A percentile compares a stretch with the other conserved stretches of the same genome.
Conservation (phyloP, 2,329 filamentous ascomycete genomes). For the Microsporum audouinii region DNA sequence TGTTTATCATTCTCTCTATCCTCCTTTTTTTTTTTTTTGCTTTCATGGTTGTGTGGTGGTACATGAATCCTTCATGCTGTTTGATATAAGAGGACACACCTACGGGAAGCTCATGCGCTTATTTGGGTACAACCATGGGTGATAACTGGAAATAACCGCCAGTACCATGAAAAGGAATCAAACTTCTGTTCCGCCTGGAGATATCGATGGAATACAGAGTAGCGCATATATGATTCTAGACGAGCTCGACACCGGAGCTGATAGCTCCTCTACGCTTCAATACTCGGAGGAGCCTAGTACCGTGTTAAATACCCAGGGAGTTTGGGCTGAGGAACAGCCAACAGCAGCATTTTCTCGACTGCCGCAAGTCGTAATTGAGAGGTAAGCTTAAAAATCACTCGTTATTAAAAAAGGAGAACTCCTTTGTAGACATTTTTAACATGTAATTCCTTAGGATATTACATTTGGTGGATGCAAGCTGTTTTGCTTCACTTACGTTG, state of each 20-base stretch:
- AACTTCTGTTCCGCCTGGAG: constrained; percentile 5
- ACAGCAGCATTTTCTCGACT: constrained; percentile 7
- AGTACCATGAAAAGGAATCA: constrained; percentile 13
- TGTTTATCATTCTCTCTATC: not conserved
- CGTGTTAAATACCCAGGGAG: not conserved
- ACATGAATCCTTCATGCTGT: not conserved
- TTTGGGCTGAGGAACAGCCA: not conserved
- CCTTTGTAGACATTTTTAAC: not conserved
- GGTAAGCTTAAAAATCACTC: constrained; percentile 7
- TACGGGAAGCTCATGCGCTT: not conserved
- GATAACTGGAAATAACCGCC: constrained; percentile 3
- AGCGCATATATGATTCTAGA: not conserved
- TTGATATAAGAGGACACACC: not conserved
- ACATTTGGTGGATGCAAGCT: constrained; percentile 36
- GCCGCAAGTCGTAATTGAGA: constrained; percentile 11
- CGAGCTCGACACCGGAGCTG: not conserved
- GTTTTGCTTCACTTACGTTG: constrained; percentile 37
- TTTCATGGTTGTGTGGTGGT: not conserved
- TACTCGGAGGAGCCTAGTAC: not conserved
- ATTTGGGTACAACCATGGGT: constrained; percentile 5
- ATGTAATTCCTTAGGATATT: constrained; percentile 30
- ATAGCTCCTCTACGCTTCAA: not conserved
- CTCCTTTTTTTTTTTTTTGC: not conserved
- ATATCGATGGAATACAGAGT: constrained; percentile 9
- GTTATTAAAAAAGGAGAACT: not conserved